Percentiles rank a stretch among this genome's conserved stretches.
Conservation (phyloP, 371 early-diverging fungal species). For the Mortierella polycephala region DNA sequence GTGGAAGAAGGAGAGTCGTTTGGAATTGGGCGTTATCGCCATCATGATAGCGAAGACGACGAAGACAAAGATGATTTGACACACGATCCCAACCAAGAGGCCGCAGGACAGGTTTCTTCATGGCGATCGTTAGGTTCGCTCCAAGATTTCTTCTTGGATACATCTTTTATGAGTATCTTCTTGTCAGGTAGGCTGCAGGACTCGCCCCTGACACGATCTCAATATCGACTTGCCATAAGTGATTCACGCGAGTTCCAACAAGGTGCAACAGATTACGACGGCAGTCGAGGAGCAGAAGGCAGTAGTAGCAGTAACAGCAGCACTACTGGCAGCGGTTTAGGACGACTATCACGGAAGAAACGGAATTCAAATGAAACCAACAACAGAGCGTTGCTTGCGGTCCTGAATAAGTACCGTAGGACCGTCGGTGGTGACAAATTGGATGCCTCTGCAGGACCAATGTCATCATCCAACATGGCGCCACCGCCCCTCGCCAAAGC, state of each 20-base stretch:
- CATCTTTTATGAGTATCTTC: constrained; percentile 53
- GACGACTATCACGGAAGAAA: background rate
- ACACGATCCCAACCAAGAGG: background rate
- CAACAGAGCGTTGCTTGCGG: constrained; percentile 14
- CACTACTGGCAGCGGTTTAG: background rate
- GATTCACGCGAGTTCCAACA: constrained; percentile 19
- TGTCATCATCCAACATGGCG: constrained; percentile 5
- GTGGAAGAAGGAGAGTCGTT: constrained; percentile 10
- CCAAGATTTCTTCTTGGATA: constrained; percentile 52
- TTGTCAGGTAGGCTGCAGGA: constrained; percentile 46
- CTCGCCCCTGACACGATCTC: constrained; percentile 38
- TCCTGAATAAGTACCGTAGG: constrained; percentile 35
- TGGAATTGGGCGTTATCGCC: constrained; percentile 19
- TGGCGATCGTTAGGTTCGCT: constrained; percentile 31
- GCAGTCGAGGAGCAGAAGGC: background rate
- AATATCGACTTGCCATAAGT: constrained; percentile 26
- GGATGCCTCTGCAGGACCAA: background rate
- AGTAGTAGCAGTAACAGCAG: constrained; percentile 3
- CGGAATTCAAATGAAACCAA: constrained; percentile 10
- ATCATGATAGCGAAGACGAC: constrained; percentile 3
- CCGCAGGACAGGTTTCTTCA: background rate
- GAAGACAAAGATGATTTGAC: background rate
- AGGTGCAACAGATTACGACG: background rate
- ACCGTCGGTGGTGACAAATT: constrained; percentile 3
- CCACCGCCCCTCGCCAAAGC: constrained; percentile 37